A percentile compares a stretch with the other conserved stretches of the same genome.
These are phyloP conservation scores for Exserohilum rostratum DNA, from an alignment of 2,329 filamentous ascomycete species.

Conservation along the genomic window DNA sequence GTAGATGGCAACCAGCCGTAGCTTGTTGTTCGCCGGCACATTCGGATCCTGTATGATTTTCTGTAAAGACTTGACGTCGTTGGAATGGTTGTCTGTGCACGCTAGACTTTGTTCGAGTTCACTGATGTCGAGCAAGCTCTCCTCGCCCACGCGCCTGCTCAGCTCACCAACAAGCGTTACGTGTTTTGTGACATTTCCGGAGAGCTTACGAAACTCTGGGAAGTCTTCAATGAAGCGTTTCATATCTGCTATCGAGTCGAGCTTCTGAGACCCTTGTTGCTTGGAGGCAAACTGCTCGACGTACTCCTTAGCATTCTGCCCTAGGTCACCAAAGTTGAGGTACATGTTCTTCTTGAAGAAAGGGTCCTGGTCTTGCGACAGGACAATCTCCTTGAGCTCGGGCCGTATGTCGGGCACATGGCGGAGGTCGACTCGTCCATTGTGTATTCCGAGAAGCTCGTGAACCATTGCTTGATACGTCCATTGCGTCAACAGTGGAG, in stretches of 20 bases:
- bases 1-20: slow-evolving; percentile 91
- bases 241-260: slow-evolving; percentile 98
- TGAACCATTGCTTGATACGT: slow-evolving; percentile 99
- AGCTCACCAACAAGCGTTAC: slow-evolving; percentile 95
- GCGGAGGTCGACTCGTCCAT: slow-evolving; percentile 89
- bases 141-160: slow-evolving; percentile 82
- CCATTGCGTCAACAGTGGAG: slow-evolving; percentile 94
- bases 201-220: slow-evolving; percentile 94
- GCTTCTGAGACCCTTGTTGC: slow-evolving; percentile 94
- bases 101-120: slow-evolving; percentile 96
- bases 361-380: slow-evolving; percentile 95
- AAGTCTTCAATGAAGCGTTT: slow-evolving; percentile 99
- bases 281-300: slow-evolving; percentile 98
- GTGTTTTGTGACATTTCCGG: slow-evolving; percentile 97
- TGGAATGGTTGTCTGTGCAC: slow-evolving; percentile 92
- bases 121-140: slow-evolving; percentile 91
- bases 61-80: slow-evolving; percentile 92
- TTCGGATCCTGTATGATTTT: slow-evolving; percentile 79
- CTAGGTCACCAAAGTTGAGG: slow-evolving; percentile 93
- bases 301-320: slow-evolving; percentile 97
- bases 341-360: slow-evolving; percentile 99
- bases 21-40: slow-evolving; percentile 81
- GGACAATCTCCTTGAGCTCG: slow-evolving; percentile 89
- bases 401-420: slow-evolving; percentile 82
- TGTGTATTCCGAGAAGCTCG: slow-evolving; percentile 89